phyloP scores from a whole-genome alignment of 352 stramenopile genomes.

The Achlya hypogyna region DNA sequence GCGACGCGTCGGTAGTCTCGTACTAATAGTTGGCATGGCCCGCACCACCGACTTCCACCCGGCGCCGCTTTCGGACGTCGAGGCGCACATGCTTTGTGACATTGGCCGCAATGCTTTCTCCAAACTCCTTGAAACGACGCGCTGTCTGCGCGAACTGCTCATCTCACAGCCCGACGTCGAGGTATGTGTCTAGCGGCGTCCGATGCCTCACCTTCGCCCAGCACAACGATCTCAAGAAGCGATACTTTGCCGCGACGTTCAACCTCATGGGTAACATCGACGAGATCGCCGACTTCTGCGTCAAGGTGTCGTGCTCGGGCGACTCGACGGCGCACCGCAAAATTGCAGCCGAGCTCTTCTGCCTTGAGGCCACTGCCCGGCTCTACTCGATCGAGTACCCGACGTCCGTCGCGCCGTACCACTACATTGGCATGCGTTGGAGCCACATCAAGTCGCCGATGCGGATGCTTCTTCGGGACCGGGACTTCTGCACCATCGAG shows the following conservation, averaged over 20 bases:
- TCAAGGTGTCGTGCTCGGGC: conserved; percentile 1
- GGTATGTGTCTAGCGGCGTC: neutral
- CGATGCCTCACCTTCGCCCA: neutral
- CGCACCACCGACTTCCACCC: neutral
- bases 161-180: conserved; percentile 7
- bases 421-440: conserved; percentile 19
- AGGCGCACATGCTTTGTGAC: conserved; percentile 18
- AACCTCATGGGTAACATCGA: conserved; percentile 15
- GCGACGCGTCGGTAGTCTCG: neutral
- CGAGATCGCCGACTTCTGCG: conserved; percentile 18
- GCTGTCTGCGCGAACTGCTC: conserved; percentile 2
- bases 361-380: conserved; percentile 5
- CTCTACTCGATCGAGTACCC: conserved; percentile 15
- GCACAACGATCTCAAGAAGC: conserved; percentile 14
- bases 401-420: conserved; percentile 9
- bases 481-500: conserved; percentile 19
- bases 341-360: conserved; percentile 14
- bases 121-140: conserved; percentile 19
- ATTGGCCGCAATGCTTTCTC: conserved; percentile 16
- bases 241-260: conserved; percentile 7
- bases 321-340: conserved; percentile 14
- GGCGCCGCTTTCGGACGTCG: conserved; percentile 8
- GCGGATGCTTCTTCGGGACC: conserved; percentile 18
- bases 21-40: neutral
- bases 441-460: conserved; percentile 20